A percentile compares a stretch with the other conserved stretches of the same genome.
These are phyloP conservation scores for Mortierella hygrophila DNA, from an alignment of 192 early-diverging fungal species.

Conservation along the genomic window DNA sequence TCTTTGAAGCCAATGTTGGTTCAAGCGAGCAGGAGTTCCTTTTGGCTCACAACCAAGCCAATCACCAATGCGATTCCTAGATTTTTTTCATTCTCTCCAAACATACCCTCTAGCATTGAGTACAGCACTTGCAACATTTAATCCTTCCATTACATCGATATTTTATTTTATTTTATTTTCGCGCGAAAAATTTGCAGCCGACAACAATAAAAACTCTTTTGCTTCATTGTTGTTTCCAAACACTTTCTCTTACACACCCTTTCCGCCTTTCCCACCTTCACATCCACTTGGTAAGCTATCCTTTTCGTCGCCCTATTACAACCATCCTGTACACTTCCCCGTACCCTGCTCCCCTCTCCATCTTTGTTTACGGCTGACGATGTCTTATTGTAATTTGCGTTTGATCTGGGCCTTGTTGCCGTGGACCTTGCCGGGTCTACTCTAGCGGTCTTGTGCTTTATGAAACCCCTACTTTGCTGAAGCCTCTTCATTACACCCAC, in stretches of 20 bases:
- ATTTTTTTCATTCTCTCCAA: background rate
- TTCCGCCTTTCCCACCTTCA: background rate
- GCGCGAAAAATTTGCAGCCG: background rate
- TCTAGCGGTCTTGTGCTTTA: conserved; percentile 61
- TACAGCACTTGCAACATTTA: too few species aligned
- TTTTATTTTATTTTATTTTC: background rate
- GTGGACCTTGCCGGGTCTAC: conserved; percentile 59
- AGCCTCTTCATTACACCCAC: conserved; percentile 20
- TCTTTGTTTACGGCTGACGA: conserved; percentile 32
- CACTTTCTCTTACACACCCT: background rate
- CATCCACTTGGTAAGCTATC: conserved; percentile 3
- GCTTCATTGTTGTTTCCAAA: conserved; percentile 4
- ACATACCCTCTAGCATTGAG: too few species aligned
- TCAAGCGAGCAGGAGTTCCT: background rate
- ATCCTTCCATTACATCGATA: background rate
- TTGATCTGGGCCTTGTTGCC: conserved; percentile 60
- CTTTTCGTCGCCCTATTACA: too few species aligned
- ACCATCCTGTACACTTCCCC: background rate
- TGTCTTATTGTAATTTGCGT: conserved; percentile 59
- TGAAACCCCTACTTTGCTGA: conserved; percentile 56
- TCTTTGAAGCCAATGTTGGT: conserved; percentile 1
- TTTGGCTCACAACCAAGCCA: background rate
- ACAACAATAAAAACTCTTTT: background rate
- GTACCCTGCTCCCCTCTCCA: background rate
- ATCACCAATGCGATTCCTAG: background rate